A percentile compares a stretch with the other conserved stretches of the same genome.
Conservation (phyloP, 495 filamentous ascomycete species). For the Aspergillus bridgeri region DNA sequence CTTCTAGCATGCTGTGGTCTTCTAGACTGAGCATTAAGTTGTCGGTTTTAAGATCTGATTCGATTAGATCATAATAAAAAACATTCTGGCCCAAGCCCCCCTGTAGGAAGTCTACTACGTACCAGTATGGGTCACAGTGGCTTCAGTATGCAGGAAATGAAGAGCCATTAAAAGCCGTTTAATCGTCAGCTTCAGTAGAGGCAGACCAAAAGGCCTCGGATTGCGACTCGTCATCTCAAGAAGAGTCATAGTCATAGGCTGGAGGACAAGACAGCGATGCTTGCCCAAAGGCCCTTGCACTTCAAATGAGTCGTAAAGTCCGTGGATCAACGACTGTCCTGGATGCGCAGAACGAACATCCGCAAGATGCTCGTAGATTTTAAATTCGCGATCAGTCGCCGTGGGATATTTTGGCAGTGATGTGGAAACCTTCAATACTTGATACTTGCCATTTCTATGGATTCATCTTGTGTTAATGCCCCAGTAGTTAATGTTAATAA, state of each 20-base stretch:
- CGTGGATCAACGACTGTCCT: slow-evolving; percentile 34
- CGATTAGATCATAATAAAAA: neutral
- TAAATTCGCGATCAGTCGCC: slow-evolving; percentile 32
- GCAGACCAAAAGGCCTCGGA: slow-evolving; percentile 25
- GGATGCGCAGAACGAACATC: slow-evolving; percentile 28
- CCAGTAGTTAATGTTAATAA: neutral
- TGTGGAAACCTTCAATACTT: slow-evolving; percentile 23
- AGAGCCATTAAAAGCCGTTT: slow-evolving; percentile 34
- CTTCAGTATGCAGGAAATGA: slow-evolving; percentile 42
- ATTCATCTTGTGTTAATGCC: slow-evolving; percentile 8
- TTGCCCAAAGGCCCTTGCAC: slow-evolving; percentile 33
- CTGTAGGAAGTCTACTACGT: neutral
- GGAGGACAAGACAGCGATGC: slow-evolving; percentile 43
- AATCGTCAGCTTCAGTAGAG: slow-evolving; percentile 30
- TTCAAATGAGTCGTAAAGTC: slow-evolving; percentile 40
- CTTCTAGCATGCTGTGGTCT: slow-evolving; percentile 25
- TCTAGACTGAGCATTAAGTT: slow-evolving; percentile 31
- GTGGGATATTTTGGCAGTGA: slow-evolving; percentile 18
- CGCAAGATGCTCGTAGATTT: slow-evolving; percentile 36
- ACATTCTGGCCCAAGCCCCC: no score
- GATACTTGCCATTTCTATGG: slow-evolving; percentile 16
- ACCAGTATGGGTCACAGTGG: slow-evolving; percentile 45
- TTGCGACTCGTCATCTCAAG: slow-evolving; percentile 26
- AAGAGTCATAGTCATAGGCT: slow-evolving; percentile 39
- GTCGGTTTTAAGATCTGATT: slow-evolving; percentile 26